These are phyloP conservation scores for Dendrocalamus sinicus DNA, from an alignment of 176 grass and related monocot species.

Conservation along the genomic window DNA sequence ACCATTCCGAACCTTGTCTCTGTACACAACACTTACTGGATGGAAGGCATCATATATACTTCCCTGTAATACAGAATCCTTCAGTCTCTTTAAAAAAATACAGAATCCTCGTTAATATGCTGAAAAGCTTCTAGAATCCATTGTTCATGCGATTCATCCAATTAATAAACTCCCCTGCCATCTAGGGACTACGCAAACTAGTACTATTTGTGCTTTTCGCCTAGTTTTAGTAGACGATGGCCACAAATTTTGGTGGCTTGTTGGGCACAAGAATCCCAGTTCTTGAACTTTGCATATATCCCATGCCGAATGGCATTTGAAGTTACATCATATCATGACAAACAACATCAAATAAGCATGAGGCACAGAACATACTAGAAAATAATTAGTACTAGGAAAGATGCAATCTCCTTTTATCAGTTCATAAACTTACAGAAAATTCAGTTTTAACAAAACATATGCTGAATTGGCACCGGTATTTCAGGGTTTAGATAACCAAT, in stretches of 20 bases:
- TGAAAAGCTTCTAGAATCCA: background rate
- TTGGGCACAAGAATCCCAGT: background rate
- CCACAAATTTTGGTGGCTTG: background rate
- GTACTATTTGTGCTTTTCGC: background rate
- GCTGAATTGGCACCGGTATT: slow-evolving; percentile 13
- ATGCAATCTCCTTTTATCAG: background rate
- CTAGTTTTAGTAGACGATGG: background rate
- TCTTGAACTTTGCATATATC: background rate
- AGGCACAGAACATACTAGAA: background rate
- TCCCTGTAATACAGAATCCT: background rate
- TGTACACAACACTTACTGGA: background rate
- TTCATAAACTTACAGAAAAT: background rate
- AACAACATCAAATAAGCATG: background rate
- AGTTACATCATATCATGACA: background rate
- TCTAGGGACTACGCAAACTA: background rate
- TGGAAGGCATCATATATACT: background rate
- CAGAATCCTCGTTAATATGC: background rate
- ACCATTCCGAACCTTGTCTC: background rate
- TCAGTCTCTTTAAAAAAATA: too few species aligned
- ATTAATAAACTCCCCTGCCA: background rate
- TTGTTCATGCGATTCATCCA: background rate
- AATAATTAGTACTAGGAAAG: slow-evolving; percentile 20
- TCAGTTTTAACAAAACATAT: background rate
- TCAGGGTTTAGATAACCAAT: slow-evolving; percentile 3
- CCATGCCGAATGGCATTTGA: background rate